A percentile compares a stretch with the other conserved stretches of the same genome.
Conservation (phyloP, 73 alveolate genomes). For the Breviolum minutum region DNA sequence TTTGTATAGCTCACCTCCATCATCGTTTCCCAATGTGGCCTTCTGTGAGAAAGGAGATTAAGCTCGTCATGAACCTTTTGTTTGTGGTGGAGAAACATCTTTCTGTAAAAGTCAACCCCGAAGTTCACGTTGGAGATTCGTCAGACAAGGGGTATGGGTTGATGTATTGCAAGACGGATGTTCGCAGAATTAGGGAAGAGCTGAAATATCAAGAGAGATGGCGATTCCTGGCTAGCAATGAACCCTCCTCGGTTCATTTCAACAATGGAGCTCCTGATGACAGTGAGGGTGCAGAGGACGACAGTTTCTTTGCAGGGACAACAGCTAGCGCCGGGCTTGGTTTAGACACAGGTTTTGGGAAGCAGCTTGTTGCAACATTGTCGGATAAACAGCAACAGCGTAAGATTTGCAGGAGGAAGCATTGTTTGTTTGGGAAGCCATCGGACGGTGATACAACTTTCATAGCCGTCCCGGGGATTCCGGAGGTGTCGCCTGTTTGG, state of each 20-base stretch:
- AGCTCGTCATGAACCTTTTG: not conserved
- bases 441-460: too few species aligned
- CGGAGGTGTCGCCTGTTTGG: not conserved
- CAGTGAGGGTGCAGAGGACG: not conserved
- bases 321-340: not conserved
- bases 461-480: not conserved
- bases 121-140: conserved; percentile 15
- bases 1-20: not conserved
- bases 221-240: not conserved
- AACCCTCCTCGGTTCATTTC: not conserved
- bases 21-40: conserved; percentile 21
- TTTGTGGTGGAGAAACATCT: not conserved
- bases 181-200: not conserved
- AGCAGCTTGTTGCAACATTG: too few species aligned
- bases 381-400: not conserved
- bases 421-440: not conserved
- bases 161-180: not conserved
- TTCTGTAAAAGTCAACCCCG: not conserved
- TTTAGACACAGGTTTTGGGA: too few species aligned
- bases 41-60: not conserved
- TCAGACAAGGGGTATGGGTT: conserved; percentile 1
- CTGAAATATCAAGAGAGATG: conserved; percentile 1
- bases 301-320: too few species aligned
- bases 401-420: too few species aligned
- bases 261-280: not conserved